Conservation (phyloP, 139 green algal genomes). For the Micractinium conductrix region DNA sequence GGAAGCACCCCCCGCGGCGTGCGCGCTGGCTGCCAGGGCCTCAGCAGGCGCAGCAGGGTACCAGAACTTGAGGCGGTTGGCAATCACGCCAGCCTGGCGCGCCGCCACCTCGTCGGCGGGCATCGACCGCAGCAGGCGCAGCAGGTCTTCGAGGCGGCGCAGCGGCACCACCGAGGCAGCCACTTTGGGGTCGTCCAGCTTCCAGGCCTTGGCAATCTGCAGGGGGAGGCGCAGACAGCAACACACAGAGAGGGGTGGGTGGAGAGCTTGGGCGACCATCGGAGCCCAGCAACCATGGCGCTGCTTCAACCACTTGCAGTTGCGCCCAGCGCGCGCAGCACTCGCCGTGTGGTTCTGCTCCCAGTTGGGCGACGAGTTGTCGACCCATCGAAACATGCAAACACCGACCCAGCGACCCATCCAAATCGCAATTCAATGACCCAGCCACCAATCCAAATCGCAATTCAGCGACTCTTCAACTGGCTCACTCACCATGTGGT, state of each 20-base stretch:
- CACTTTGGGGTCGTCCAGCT: slow-evolving; percentile 36
- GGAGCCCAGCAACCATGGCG: too few relatives aligned
- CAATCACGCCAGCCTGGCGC: slow-evolving; percentile 21
- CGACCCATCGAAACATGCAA: too few relatives aligned
- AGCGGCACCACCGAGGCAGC: slow-evolving; percentile 13
- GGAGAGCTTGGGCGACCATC: too few relatives aligned
- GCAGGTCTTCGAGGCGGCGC: slow-evolving; percentile 18
- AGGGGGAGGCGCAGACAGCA: too few relatives aligned
- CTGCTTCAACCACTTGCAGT: too few relatives aligned
- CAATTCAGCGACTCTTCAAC: too few relatives aligned
- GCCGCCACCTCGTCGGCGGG: slow-evolving; percentile 5
- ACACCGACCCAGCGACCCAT: too few relatives aligned
- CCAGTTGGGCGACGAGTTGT: slow-evolving; percentile 24
- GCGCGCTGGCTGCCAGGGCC: neutral
- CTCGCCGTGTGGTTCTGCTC: slow-evolving; percentile 48
- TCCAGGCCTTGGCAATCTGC: slow-evolving; percentile 42
- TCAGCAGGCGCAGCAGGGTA: slow-evolving; percentile 25
- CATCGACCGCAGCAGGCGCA: slow-evolving; percentile 37
- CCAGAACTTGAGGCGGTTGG: slow-evolving; percentile 45
- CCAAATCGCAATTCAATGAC: too few relatives aligned
- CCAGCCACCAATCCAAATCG: too few relatives aligned
- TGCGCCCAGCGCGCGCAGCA: too few relatives aligned
- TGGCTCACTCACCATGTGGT: slow-evolving; percentile 42
- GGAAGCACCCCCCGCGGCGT: neutral
- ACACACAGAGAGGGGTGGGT: neutral